Percentiles rank a stretch among this genome's conserved stretches.
Conservation (phyloP, 495 filamentous ascomycete genomes). For the Penicillium egyptiacum region DNA sequence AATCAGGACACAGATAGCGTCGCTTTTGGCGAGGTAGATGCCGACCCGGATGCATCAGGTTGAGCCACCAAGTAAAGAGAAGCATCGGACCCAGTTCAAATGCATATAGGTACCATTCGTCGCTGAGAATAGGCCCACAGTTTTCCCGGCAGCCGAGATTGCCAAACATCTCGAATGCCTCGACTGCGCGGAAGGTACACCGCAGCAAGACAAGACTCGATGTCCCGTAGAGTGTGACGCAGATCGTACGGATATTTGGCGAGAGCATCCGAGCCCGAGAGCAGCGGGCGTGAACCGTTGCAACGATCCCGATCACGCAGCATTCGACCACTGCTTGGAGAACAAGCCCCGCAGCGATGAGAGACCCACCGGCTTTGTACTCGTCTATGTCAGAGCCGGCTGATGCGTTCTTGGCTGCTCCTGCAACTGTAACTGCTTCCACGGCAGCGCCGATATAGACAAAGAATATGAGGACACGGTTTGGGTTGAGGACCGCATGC, state of each 20-base stretch:
- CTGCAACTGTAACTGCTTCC: conserved; percentile 38
- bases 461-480: conserved; percentile 38
- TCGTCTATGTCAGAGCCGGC: conserved; percentile 16
- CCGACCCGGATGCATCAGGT: conserved; percentile 36
- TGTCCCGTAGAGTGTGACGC: conserved; percentile 42
- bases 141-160: conserved; percentile 23
- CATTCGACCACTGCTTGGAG: conserved; percentile 40
- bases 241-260: conserved; percentile 37
- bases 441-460: conserved; percentile 38
- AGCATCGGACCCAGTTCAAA: conserved; percentile 43
- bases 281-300: conserved; percentile 35
- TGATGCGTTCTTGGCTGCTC: conserved; percentile 39
- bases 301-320: conserved; percentile 35
- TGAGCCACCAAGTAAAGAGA: conserved; percentile 42
- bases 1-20: conserved; percentile 35
- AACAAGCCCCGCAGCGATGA: conserved; percentile 37
- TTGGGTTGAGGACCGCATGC: conserved; percentile 42
- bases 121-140: conserved; percentile 31
- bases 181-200: conserved; percentile 41
- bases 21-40: conserved; percentile 32
- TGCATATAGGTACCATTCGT: conserved; percentile 44
- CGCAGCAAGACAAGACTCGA: conserved; percentile 38
- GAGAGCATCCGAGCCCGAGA: conserved; percentile 21
- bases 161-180: conserved; percentile 30
- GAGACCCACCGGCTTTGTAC: conserved; percentile 29